Evolutionary conservation across 192 early-diverging fungal species (phyloP), one percentile per base, ranked within the genome.

Genomic region (Coemansia umbellata): DNA sequence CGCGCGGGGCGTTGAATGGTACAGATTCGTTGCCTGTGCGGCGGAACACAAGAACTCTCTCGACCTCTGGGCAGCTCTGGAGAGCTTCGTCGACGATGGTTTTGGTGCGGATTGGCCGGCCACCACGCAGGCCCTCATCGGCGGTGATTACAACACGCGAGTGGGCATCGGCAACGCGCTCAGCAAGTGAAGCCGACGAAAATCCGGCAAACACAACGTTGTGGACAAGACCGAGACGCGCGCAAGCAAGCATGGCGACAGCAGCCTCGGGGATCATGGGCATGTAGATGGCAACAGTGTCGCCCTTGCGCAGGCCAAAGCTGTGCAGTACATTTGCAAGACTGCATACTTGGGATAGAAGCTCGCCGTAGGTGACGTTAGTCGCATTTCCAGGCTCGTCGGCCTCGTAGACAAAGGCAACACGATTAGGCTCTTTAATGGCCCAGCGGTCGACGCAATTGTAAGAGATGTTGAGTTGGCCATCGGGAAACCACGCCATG

Each of bases 381-480:
- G 80, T 76, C 47, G 79, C 79, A 53, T 89, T 74, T 31, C 83
- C 89, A 31, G 91, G 91, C 62, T 94, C 91, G 78, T 93, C 91
- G 18, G 86, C 86, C 76, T 94, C 91, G 72, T 90, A 85, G 45
- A 93, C 85, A 63, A 93, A 89, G 33, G 91, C 91, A 24, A 87
- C 66, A 78, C 88, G 68, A 61, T 84, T 75, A 13, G 93, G 93
- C 53, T 87, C 78, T 37, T 72, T 55, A 18, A 82, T 41, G 27
- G 93, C 95, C 74, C 93, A 91, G 37, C 95, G 87, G 69, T 98
- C 95, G 27, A 98, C 87, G 78, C 92, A 95, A 84, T 98, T 98
- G 81, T 89, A 90, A 23, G 87, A 82, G n/a, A 86, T 90, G 63
- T 98, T 98, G 58, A 98, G 79, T 60, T 88, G 72, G 35, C 95